Base-by-base conservation (phyloP, 2,329 filamentous ascomycete genomes). In the Pseudogymnoascus sp. region DNA sequence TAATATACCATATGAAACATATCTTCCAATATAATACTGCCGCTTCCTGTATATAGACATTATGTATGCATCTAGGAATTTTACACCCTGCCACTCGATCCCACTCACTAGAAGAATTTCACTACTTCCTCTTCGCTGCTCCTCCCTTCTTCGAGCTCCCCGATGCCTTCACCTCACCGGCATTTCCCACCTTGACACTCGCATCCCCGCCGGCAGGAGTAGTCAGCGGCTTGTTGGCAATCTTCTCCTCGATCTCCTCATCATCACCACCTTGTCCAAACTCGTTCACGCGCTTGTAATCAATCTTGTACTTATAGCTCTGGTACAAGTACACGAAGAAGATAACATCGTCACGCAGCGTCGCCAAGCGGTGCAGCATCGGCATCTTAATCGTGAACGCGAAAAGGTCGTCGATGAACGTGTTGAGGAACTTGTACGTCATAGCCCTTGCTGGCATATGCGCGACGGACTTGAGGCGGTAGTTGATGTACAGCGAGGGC, bases 311-410 rank as follows among this genome's bases (percentile, higher is more conserved):
- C 62, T 88, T 88, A 84, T 87, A 99, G 65, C 88, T 85, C 79
- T 99, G 95, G 77, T 99, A 99, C 3, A 99, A 70, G 78, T 97
- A 99, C 64, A 99, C 83, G 74, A 99, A 99, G 82, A 99, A 99
- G 73, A 99, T 97, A 68, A 99, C 82, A 72, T 99, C 95, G 74
- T 99, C 95, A 65, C 95, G 84, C 67, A 99, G 83, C 0, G 95
- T 97, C 0, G 95, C 92, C 60, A 99, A 81, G 14, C 95, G 86
- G 76, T 99, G 95, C 61, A 99, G 82, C 66, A 93, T 86, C 0
- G 95, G 95, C 95, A 99, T 99, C 80, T 97, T 97, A 80, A 99
- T 97, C 40, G 95, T 99, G 72, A 97, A 99, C 1, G 95, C 95
- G 73, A 99, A 99, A 34, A 99, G 81, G 73, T 99, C 95, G 76